Conservation (phyloP, 352 stramenopile species). For the Pythium biforme region DNA sequence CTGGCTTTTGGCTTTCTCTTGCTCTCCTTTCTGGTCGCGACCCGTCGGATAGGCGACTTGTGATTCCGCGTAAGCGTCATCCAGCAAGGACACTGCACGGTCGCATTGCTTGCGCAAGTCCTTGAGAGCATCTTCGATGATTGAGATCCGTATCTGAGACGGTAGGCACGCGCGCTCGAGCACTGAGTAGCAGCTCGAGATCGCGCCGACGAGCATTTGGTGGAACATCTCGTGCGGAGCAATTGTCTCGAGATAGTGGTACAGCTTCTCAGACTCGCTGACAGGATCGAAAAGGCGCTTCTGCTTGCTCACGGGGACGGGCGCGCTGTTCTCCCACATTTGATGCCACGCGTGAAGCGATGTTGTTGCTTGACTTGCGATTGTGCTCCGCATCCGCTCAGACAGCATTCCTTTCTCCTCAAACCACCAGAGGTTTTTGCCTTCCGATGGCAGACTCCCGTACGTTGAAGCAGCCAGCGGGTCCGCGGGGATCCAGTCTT, state of each 20-base stretch:
- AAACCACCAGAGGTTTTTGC: constrained; percentile 65
- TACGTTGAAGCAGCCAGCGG: constrained; percentile 10
- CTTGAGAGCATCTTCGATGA: constrained; percentile 39
- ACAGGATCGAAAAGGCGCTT: constrained; percentile 69
- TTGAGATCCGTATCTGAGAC: constrained; percentile 22
- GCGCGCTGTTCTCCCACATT: constrained; percentile 61
- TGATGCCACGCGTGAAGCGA: constrained; percentile 61
- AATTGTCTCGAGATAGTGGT: constrained; percentile 81
- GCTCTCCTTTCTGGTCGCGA: constrained; percentile 41
- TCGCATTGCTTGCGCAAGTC: constrained; percentile 38
- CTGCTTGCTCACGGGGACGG: constrained; percentile 59
- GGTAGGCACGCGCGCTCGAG: constrained; percentile 44
- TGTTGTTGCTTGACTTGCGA: constrained; percentile 13
- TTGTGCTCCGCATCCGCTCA: constrained; percentile 60
- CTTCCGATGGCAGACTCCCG: constrained; percentile 39
- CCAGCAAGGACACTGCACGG: constrained; percentile 52
- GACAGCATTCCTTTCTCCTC: constrained; percentile 66
- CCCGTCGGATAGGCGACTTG: constrained; percentile 54
- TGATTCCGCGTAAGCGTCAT: constrained; percentile 63
- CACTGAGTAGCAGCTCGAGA: constrained; percentile 57
- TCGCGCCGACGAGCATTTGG: constrained; percentile 67
- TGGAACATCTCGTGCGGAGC: constrained; percentile 77
- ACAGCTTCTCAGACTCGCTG: constrained; percentile 78
- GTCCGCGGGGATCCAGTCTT: constrained; percentile 68
- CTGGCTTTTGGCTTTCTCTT: constrained; percentile 38